Conservation (phyloP, 352 stramenopile genomes). For the Chrysophaeum taylorii region DNA sequence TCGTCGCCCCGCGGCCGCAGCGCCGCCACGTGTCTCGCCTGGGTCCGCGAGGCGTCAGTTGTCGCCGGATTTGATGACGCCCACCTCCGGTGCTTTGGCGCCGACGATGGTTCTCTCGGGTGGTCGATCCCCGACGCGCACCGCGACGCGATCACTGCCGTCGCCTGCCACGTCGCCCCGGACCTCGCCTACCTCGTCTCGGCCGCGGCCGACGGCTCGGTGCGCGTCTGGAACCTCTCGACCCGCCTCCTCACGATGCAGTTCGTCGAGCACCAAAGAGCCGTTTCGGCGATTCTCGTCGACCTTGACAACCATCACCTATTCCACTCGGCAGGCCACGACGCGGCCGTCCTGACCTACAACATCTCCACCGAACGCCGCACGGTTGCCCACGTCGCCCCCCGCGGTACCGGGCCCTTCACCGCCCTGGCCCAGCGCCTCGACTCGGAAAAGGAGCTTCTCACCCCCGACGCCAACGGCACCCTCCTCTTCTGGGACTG, state of each 20-base stretch:
- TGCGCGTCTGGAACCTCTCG: conserved; percentile 69
- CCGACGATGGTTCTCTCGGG: conserved; percentile 25
- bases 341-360: conserved; percentile 76
- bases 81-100: conserved; percentile 31
- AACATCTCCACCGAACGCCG: conserved; percentile 69
- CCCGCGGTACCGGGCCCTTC: conserved; percentile 63
- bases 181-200: conserved; percentile 61
- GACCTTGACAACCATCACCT: conserved; percentile 61
- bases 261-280: conserved; percentile 73
- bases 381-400: conserved; percentile 61
- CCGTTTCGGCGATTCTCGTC: conserved; percentile 59
- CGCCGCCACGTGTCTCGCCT: conserved; percentile 19
- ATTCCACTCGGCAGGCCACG: conserved; percentile 66
- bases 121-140: conserved; percentile 74
- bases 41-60: conserved; percentile 27
- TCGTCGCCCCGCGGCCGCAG: conserved; percentile 31
- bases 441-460: conserved; percentile 74
- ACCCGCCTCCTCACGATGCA: conserved; percentile 66
- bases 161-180: conserved; percentile 37
- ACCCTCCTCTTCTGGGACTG: conserved; percentile 75
- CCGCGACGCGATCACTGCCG: conserved; percentile 59
- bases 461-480: conserved; percentile 65
- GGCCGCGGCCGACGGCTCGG: conserved; percentile 60
- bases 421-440: conserved; percentile 64
- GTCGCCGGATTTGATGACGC: conserved; percentile 31